phyloP scores from a whole-genome alignment of 768 basidiomycete genomes.

The Boletus vermiculosoides region DNA sequence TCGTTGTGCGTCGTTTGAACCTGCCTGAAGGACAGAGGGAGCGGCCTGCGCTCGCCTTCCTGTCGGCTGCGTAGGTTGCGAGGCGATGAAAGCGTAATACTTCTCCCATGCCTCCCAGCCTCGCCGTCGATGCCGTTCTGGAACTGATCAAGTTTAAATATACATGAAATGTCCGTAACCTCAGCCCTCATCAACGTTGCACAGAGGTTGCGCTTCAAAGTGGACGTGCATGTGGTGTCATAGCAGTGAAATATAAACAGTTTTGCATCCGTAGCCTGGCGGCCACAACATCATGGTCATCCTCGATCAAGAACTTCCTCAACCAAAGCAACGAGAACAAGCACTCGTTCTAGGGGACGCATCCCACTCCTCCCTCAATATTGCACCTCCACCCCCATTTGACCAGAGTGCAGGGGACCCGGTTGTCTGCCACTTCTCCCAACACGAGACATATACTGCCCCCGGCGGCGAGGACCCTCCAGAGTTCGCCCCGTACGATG shows the following conservation, averaged over 20 bases:
- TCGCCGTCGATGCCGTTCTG: constrained; percentile 11
- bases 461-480: constrained; percentile 54
- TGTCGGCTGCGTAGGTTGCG: constrained; percentile 6
- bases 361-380: not conserved
- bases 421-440: constrained; percentile 24
- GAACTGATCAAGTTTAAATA: constrained; percentile 1
- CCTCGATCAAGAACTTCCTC: constrained; percentile 6
- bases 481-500: constrained; percentile 59
- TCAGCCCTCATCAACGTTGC: not conserved
- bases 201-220: not conserved
- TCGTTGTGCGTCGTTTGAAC: constrained; percentile 3
- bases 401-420: constrained; percentile 27
- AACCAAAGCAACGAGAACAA: constrained; percentile 5
- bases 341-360: not conserved
- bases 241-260: not conserved
- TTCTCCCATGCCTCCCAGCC: constrained; percentile 8
- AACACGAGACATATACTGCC: constrained; percentile 20
- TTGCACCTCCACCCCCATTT: constrained; percentile 25
- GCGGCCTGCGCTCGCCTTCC: constrained; percentile 12
- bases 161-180: not conserved
- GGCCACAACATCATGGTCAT: constrained; percentile 3
- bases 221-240: constrained; percentile 1
- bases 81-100: constrained; percentile 4
- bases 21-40: constrained; percentile 3
- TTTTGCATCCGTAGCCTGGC: not conserved